phyloP scores from a whole-genome alignment of 2,329 filamentous ascomycete genomes.

The Aspergillus ustus region DNA sequence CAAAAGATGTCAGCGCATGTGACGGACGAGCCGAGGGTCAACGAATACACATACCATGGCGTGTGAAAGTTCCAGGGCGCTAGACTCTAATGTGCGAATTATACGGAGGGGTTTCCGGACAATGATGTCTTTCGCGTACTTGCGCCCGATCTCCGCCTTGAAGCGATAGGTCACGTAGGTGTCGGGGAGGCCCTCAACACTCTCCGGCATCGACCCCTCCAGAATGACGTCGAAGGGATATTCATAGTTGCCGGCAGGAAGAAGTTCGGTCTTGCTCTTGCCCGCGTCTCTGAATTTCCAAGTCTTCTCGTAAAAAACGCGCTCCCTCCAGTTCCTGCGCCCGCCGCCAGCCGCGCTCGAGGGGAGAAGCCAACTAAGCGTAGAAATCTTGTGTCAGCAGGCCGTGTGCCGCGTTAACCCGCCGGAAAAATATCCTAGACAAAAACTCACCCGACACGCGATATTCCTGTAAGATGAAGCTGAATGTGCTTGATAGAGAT shows the following conservation, averaged over 20 bases:
- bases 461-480: slow-evolving; percentile 71
- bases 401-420: slow-evolving; percentile 10
- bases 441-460: slow-evolving; percentile 67
- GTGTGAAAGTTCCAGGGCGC: slow-evolving; percentile 77
- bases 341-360: slow-evolving; percentile 42
- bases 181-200: slow-evolving; percentile 84
- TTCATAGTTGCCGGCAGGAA: slow-evolving; percentile 79
- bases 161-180: slow-evolving; percentile 88
- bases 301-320: slow-evolving; percentile 67
- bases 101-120: slow-evolving; percentile 78
- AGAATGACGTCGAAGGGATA: slow-evolving; percentile 78
- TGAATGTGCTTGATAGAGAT: slow-evolving; percentile 75
- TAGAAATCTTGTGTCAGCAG: slow-evolving; percentile 4
- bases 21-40: not conserved
- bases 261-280: slow-evolving; percentile 56
- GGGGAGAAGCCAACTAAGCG: slow-evolving; percentile 40
- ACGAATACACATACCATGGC: slow-evolving; percentile 66
- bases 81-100: slow-evolving; percentile 76
- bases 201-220: slow-evolving; percentile 75
- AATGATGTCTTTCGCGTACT: slow-evolving; percentile 84
- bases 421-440: slow-evolving; percentile 5
- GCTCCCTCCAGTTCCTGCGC: slow-evolving; percentile 47
- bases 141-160: slow-evolving; percentile 88
- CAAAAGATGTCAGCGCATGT: slow-evolving; percentile 22
- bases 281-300: slow-evolving; percentile 69